Base-by-base conservation (phyloP, 2,329 filamentous ascomycete species). In the Plenodomus lindquistii region DNA sequence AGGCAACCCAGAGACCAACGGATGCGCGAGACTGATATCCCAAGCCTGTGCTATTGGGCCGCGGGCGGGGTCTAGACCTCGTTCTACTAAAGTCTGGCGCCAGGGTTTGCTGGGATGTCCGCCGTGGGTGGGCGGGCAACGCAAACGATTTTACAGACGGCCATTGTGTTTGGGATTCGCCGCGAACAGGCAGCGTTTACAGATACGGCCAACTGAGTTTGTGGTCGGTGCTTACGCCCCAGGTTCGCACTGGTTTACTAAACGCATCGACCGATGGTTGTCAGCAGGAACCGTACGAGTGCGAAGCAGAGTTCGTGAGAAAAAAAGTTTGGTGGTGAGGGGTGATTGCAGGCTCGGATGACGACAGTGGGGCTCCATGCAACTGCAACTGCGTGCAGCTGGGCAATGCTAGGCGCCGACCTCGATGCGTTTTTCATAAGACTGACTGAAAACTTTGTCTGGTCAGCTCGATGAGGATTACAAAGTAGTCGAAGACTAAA, bases 21-120 rank as follows among this genome's bases (percentile, higher is more conserved):
- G 43, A 42, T 34, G 22, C 44, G 43, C 43, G 40, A 39, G 37
- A 20, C 16, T 48, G 20, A 47, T 46, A 47, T 40, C 36, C 37
- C 37, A 38, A 27, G 42, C 44, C 40, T 42, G 42, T 31, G 27
- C 11, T 31, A 50, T 29, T 31, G 50, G 41, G 43, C 36, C 46
- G 48, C 38, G 46, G 45, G 59, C 57, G 50, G 56, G 57, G 57
- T 59, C 60, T 57, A 60, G 60, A 62, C 45, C 42, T 27, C 18
- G 17, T 31, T 9, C 43, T 42, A 42, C 50, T 40, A 53, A 48
- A 53, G 50, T 54, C 11, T 8, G 42, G 38, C 50, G 55, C 47
- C 29, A 48, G 51, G 35, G 39, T 37, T 42, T 42, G 15, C 49
- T 51, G 29, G 47, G 46, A n/a, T 17, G 31, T 21, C 37, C 19